Conservation (phyloP, 495 filamentous ascomycete genomes). For the Penicillium soppii region DNA sequence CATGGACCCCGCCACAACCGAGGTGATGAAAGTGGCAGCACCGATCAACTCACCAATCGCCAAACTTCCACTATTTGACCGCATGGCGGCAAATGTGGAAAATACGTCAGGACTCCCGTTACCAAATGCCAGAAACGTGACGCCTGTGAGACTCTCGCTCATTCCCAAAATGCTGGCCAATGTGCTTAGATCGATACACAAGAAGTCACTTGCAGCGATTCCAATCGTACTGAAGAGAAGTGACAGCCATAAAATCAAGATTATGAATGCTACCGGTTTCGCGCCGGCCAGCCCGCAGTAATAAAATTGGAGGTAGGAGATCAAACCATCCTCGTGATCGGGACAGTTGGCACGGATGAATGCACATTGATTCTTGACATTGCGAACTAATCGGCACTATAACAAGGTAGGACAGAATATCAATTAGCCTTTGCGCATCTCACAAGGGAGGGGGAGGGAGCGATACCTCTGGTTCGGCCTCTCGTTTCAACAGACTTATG, state of each 20-base stretch:
- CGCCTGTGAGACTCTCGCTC: slow-evolving; percentile 94
- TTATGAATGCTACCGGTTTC: slow-evolving; percentile 72
- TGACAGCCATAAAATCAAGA: slow-evolving; percentile 81
- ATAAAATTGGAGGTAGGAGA: slow-evolving; percentile 88
- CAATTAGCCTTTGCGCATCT: slow-evolving; percentile 23
- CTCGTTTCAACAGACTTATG: slow-evolving; percentile 21
- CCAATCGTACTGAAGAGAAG: slow-evolving; percentile 95
- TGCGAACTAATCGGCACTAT: slow-evolving; percentile 80
- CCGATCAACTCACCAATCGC: slow-evolving; percentile 95
- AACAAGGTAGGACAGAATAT: slow-evolving; percentile 12
- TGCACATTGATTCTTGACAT: slow-evolving; percentile 76
- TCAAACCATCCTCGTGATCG: slow-evolving; percentile 85
- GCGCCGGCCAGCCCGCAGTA: slow-evolving; percentile 75
- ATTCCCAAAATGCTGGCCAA: slow-evolving; percentile 83
- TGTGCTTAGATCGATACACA: slow-evolving; percentile 94
- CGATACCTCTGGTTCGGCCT: slow-evolving; percentile 38
- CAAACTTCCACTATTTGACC: slow-evolving; percentile 90
- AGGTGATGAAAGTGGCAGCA: slow-evolving; percentile 93
- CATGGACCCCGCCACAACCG: slow-evolving; percentile 98
- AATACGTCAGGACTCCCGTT: slow-evolving; percentile 99
- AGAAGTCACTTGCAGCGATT: slow-evolving; percentile 97
- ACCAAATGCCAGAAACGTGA: slow-evolving; percentile 95
- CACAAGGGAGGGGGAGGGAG: slow-evolving; percentile 5
- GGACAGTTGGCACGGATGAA: slow-evolving; percentile 80
- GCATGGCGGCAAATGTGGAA: slow-evolving; percentile 97